Evolutionary conservation across 345 rosid genomes (phyloP), one percentile per base, ranked within the genome.

Genomic region (Carallia pectinifolia): DNA sequence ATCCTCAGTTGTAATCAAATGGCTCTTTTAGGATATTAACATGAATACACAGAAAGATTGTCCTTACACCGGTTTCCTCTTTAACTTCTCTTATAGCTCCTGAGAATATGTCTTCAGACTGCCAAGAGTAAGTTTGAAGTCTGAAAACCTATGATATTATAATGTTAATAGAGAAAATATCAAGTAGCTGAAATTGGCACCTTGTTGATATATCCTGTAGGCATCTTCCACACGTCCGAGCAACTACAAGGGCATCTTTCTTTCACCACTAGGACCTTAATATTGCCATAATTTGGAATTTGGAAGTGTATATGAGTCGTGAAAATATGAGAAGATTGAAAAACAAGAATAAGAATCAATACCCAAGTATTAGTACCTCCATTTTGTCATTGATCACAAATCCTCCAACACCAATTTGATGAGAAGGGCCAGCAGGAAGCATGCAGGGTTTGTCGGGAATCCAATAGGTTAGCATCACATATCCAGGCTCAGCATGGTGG

Each of bases 1-100:
- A 16, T 44, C 4, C 29, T 30, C 5, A 53, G 47, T 40, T 8
- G 12, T 40, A 40, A 40, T 12, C 47, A 40, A 40, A 40, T 8
- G 13, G 13, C 47, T 40, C 47, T 40, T 40, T 40, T 40, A 55
- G 59, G 31, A 23, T 23, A n/a, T 55, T 7, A 7, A 55, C 31
- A 12, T n/a, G 59, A 12, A 55, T 38, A 54, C 9, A 23, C 31
- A 55, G 30, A 55, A 55, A 23, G 30, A 55, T 8, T 2, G 1
- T 67, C 8, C 84, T 83, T 71, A 85, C 89, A 19, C 86, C 87
- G 1, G 86, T 87, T 71, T 87, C 89, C 79, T 87, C 87, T 77
- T 78, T 81, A 33, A 85, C 89, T 77, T 85, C 91, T 79, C 89
- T 83, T 50, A 77, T 53, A 44, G 77, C 87, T 61, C 86, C 87